These are phyloP conservation scores for Cicer judaicum DNA, from an alignment of 306 rosid species.

Conservation along the genomic window DNA sequence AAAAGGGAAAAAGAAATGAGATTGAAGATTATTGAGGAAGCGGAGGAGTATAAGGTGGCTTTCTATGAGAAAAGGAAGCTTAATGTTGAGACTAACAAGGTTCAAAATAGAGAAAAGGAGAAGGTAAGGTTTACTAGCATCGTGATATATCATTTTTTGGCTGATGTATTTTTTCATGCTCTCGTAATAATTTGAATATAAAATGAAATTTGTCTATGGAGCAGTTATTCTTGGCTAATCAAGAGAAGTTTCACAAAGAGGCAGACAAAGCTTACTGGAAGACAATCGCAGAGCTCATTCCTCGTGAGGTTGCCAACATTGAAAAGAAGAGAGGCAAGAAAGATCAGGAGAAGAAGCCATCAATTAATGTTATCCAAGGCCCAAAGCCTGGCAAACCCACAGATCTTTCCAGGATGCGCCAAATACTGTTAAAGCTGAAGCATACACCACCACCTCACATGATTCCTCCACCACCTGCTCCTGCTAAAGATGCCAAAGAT, in stretches of 20 bases:
- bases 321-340: slow-evolving; percentile 96
- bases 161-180: not conserved
- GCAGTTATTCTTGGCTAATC: slow-evolving; percentile 76
- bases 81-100: slow-evolving; percentile 84
- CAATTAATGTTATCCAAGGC: slow-evolving; percentile 86
- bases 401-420: slow-evolving; percentile 91
- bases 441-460: slow-evolving; percentile 98
- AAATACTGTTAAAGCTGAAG: slow-evolving; percentile 87
- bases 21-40: slow-evolving; percentile 89
- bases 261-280: slow-evolving; percentile 99
- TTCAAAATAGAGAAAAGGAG: slow-evolving; percentile 91
- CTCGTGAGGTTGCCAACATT: slow-evolving; percentile 89
- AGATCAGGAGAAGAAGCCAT: slow-evolving; percentile 95
- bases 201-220: slow-evolving; percentile 34
- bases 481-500: slow-evolving; percentile 70
- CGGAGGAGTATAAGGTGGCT: slow-evolving; percentile 78
- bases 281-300: slow-evolving; percentile 92
- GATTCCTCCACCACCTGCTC: slow-evolving; percentile 94
- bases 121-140: slow-evolving; percentile 60
- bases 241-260: slow-evolving; percentile 96
- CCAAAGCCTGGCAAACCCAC: slow-evolving; percentile 99
- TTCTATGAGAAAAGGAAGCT: slow-evolving; percentile 97
- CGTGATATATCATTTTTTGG: not conserved
- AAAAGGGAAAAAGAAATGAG: slow-evolving; percentile 90
- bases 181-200: slow-evolving; percentile 30